Conservation (phyloP, 2,329 filamentous ascomycete species). For the Byssothecium circinans region DNA sequence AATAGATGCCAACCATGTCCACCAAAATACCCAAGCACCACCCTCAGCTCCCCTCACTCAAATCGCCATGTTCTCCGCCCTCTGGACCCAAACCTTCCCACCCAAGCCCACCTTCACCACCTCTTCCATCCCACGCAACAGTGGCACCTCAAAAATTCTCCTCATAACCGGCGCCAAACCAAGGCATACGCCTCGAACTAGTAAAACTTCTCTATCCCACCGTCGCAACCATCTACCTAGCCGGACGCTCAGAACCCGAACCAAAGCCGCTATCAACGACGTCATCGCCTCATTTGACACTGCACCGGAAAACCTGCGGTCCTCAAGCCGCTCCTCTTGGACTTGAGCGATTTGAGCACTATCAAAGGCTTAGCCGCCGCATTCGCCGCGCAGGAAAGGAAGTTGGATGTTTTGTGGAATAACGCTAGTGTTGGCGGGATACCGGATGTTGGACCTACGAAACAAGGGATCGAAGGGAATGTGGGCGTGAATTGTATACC, state of each 20-base stretch:
- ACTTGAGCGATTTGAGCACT: slow-evolving; percentile 46
- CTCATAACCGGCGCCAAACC: slow-evolving; percentile 55
- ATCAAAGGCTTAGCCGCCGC: slow-evolving; percentile 32
- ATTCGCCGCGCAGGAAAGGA: slow-evolving; percentile 42
- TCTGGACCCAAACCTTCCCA: too few species aligned
- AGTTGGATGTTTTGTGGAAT: slow-evolving; percentile 46
- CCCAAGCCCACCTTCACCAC: slow-evolving; percentile 2
- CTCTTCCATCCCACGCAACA: slow-evolving; percentile 5
- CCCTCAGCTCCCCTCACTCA: too few species aligned
- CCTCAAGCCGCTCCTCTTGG: slow-evolving; percentile 25
- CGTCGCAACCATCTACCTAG: slow-evolving; percentile 58
- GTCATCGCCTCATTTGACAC: slow-evolving; percentile 45
- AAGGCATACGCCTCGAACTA: slow-evolving; percentile 55
- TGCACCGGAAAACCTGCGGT: slow-evolving; percentile 18
- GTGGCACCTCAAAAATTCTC: slow-evolving; percentile 48
- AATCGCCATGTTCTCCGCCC: too few species aligned
- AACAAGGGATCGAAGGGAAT: slow-evolving; percentile 25
- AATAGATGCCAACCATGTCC: too few species aligned
- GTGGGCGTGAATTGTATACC: slow-evolving; percentile 45
- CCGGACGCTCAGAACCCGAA: slow-evolving; percentile 46
- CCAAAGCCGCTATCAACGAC: slow-evolving; percentile 42
- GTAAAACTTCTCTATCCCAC: slow-evolving; percentile 55
- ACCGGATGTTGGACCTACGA: slow-evolving; percentile 14
- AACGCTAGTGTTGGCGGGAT: slow-evolving; percentile 35
- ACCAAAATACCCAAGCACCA: too few species aligned